Base-by-base conservation (phyloP, 225 moss, liverwort and hornwort genomes). In the Bryum argenteum region DNA sequence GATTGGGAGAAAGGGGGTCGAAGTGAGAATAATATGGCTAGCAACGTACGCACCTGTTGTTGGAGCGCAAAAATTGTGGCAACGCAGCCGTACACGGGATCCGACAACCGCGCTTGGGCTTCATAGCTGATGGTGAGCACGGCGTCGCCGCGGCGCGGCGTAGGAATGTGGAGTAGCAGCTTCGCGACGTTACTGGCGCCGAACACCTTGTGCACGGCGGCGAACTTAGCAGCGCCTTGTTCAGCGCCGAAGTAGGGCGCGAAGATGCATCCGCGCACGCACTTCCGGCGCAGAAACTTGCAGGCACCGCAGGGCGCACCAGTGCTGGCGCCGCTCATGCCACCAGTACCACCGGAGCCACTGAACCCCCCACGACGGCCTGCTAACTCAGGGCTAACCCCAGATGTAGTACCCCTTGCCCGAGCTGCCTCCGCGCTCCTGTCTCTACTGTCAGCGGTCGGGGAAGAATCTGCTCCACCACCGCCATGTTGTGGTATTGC, bases 101-200 rank as follows among this genome's bases (percentile, higher is more conserved):
- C 94, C 5, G 94, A 94, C 53, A 94, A 83, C 19, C 94, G 85
- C 39, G 94, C 94, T 71, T 94, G 94, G 0, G 94, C 94, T 75
- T 94, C 94, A 63, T 94, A 94, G 71, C 91, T 90, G 75, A 94
- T 94, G 74, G 94, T 94, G 70, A 94, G 90, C 59, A 94, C 94
- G 6, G 94, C 94, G 56, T 94, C 94, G 70, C 90, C 89, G 57
- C 94, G 91, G 59, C 90, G 87, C 1, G 89, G 88, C 61, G 88
- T 80, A n/a, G 94, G 94, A 68, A 94, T 91, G 75, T 88, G 94
- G 26, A 90, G 67, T 47, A 94, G 76, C 45, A 94, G 79, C 84
- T 94, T 94, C 38, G 91, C 91, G 37, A 95, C 94, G 75, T 95
- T 95, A 79, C 94, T 95, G 65, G 94, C 94, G 9, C 94, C 94